Percentiles rank a stretch among this genome's conserved stretches.
phyloP scores from a whole-genome alignment of 768 basidiomycete genomes.

The Cystofilobasidium capitatum region DNA sequence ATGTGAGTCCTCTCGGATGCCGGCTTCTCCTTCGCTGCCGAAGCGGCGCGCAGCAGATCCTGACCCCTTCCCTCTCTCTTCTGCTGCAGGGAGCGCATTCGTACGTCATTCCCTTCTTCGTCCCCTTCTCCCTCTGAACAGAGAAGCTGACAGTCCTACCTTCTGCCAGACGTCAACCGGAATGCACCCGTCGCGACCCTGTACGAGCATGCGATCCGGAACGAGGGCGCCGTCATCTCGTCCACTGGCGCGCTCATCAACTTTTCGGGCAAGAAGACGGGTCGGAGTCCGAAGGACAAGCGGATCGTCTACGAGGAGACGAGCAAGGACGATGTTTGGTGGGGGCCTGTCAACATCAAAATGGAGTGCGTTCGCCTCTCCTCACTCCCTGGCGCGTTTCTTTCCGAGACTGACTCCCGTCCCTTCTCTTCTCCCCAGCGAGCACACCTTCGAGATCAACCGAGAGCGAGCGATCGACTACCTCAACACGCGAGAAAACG shows the following conservation, averaged over 20 bases:
- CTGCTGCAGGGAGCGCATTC: constrained; percentile 24
- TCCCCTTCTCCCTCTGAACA: neutral
- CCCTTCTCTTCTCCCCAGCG: constrained; percentile 28
- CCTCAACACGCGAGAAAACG: constrained; percentile 93
- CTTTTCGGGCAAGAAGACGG: constrained; percentile 99
- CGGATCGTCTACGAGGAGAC: constrained; percentile 97
- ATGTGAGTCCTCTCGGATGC: constrained; percentile 45
- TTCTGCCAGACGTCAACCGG: constrained; percentile 50
- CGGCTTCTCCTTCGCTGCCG: too few relatives aligned
- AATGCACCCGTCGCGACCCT: constrained; percentile 55
- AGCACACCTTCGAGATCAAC: constrained; percentile 95
- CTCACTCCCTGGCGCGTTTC: neutral
- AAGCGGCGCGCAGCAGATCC: neutral
- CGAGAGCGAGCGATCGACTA: constrained; percentile 98
- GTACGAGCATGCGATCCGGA: constrained; percentile 95
- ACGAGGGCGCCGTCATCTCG: constrained; percentile 97
- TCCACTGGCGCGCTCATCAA: constrained; percentile 95
- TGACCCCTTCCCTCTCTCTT: neutral
- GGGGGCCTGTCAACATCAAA: constrained; percentile 99
- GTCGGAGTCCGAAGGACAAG: constrained; percentile 96
- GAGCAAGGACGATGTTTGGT: constrained; percentile 95
- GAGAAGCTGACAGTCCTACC: neutral
- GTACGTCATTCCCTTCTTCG: constrained; percentile 3
- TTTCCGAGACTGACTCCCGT: neutral
- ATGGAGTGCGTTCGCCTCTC: constrained; percentile 54